phyloP scores from a whole-genome alignment of 2,329 filamentous ascomycete species.

The Ambrosiella xylebori region DNA sequence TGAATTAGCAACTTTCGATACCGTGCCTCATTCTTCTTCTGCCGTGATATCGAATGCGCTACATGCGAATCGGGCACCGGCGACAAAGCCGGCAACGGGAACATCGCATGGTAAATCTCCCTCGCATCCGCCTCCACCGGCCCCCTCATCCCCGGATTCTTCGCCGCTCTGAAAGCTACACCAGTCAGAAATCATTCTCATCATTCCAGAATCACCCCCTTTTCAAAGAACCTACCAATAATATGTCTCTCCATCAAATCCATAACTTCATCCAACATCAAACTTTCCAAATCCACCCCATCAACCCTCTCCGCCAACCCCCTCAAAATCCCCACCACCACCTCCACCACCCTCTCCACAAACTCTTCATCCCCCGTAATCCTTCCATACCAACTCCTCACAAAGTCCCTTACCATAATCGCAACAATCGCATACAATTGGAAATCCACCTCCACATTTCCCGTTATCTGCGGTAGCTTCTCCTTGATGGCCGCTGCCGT shows the following conservation, averaged over 20 bases:
- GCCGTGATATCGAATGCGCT: conserved; percentile 34
- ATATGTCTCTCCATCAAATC: conserved; percentile 67
- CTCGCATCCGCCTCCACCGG: conserved; percentile 46
- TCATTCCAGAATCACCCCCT: not conserved
- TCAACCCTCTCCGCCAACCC: conserved; percentile 74
- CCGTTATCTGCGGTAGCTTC: conserved; percentile 76
- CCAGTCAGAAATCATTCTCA: not conserved
- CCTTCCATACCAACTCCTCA: conserved; percentile 81
- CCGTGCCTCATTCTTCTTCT: conserved; percentile 58
- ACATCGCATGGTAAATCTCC: conserved; percentile 66
- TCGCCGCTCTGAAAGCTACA: conserved; percentile 56
- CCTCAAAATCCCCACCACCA: conserved; percentile 82
- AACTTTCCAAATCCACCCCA: conserved; percentile 62
- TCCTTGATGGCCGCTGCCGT: conserved; percentile 52
- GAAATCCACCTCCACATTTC: conserved; percentile 81
- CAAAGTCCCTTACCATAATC: conserved; percentile 75
- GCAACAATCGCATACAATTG: conserved; percentile 80
- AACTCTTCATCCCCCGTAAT: conserved; percentile 85
- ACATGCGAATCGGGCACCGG: conserved; percentile 49
- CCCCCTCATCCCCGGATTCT: conserved; percentile 36
- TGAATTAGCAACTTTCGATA: conserved; percentile 84
- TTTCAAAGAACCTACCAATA: conserved; percentile 38
- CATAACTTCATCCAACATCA: conserved; percentile 78
- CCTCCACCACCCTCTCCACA: conserved; percentile 70
- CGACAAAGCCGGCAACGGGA: conserved; percentile 62